A percentile compares a stretch with the other conserved stretches of the same genome.
Evolutionary conservation across 352 stramenopile genomes (phyloP).

Genomic region (Phytophthora pini): DNA sequence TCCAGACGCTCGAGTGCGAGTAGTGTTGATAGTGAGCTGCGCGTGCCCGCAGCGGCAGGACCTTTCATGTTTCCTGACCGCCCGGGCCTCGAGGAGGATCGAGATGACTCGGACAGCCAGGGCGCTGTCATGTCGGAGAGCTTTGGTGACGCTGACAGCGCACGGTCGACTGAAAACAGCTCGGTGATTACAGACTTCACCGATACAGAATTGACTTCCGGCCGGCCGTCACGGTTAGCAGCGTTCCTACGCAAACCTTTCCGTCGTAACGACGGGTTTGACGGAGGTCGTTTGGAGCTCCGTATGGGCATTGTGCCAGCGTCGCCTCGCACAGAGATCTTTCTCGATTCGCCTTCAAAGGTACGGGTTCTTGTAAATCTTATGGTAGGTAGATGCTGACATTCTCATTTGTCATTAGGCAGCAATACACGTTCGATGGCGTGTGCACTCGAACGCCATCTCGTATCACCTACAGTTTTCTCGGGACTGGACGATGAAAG

Average conservation of each 20-base stretch:
- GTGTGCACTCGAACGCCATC: slow-evolving; percentile 54
- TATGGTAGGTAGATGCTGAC: not conserved
- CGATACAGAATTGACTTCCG: slow-evolving; percentile 54
- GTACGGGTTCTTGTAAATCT: slow-evolving; percentile 24
- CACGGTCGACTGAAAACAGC: slow-evolving; percentile 73
- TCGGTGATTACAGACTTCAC: slow-evolving; percentile 68
- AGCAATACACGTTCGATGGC: slow-evolving; percentile 68
- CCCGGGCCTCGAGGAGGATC: slow-evolving; percentile 48
- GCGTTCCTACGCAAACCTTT: slow-evolving; percentile 78
- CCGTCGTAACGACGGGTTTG: slow-evolving; percentile 59
- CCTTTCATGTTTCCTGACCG: slow-evolving; percentile 45
- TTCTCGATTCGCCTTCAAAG: slow-evolving; percentile 67
- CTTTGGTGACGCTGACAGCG: slow-evolving; percentile 79
- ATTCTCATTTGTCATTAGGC: slow-evolving; percentile 39
- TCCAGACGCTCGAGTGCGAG: slow-evolving; percentile 32
- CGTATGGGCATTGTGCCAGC: slow-evolving; percentile 54
- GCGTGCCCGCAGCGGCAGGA: slow-evolving; percentile 21
- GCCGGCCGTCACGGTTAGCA: slow-evolving; percentile 60
- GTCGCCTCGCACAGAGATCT: slow-evolving; percentile 51
- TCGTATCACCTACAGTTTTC: slow-evolving; percentile 76
- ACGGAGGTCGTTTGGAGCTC: slow-evolving; percentile 49
- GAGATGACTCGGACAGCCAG: slow-evolving; percentile 73
- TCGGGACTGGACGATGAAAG: slow-evolving; percentile 76
- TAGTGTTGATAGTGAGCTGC: slow-evolving; percentile 33
- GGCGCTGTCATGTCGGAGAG: slow-evolving; percentile 77